Percentiles rank a stretch among this genome's conserved stretches.
These are phyloP conservation scores for Allantophomopsis cytisporea DNA, from an alignment of 2,329 filamentous ascomycete genomes.

Conservation along the genomic window DNA sequence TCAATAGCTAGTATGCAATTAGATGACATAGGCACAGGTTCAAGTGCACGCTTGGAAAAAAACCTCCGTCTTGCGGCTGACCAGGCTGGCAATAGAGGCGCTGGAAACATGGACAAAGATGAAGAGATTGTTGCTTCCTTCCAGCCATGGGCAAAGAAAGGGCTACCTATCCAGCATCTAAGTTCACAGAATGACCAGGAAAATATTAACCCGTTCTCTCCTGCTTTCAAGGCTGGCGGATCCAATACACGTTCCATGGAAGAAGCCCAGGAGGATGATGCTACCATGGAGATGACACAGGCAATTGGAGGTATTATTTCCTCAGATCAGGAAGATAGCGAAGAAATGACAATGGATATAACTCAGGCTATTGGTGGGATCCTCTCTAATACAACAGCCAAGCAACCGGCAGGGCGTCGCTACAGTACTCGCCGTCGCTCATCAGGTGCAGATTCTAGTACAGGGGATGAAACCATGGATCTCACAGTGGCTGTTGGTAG, in stretches of 20 bases:
- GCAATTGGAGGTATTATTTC: constrained; percentile 19
- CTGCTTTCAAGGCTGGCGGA: constrained; percentile 9
- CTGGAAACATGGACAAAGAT: constrained; percentile 29
- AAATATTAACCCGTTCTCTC: constrained; percentile 31
- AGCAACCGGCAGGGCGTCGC: constrained; percentile 8
- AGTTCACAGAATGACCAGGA: constrained; percentile 27
- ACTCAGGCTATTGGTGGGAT: constrained; percentile 43
- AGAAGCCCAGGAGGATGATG: constrained; percentile 20
- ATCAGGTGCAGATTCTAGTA: constrained; percentile 13
- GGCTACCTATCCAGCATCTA: constrained; percentile 17
- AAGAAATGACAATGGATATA: constrained; percentile 32
- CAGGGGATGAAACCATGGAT: constrained; percentile 32
- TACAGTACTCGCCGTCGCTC: constrained; percentile 23
- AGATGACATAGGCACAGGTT: constrained; percentile 42
- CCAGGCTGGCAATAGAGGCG: constrained; percentile 58
- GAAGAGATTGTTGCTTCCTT: constrained; percentile 66
- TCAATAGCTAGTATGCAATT: constrained; percentile 50
- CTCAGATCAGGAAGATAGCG: constrained; percentile 3
- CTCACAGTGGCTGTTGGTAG: constrained; percentile 41
- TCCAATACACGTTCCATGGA: constrained; percentile 12
- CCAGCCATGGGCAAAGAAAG: constrained; percentile 55
- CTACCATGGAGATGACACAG: constrained; percentile 37
- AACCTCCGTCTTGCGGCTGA: constrained; percentile 63
- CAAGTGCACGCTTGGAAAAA: constrained; percentile 63
- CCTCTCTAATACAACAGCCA: constrained; percentile 7